These are phyloP conservation scores for Hypoxylon trugodes DNA, from an alignment of 495 filamentous ascomycete species.

Conservation along the genomic window DNA sequence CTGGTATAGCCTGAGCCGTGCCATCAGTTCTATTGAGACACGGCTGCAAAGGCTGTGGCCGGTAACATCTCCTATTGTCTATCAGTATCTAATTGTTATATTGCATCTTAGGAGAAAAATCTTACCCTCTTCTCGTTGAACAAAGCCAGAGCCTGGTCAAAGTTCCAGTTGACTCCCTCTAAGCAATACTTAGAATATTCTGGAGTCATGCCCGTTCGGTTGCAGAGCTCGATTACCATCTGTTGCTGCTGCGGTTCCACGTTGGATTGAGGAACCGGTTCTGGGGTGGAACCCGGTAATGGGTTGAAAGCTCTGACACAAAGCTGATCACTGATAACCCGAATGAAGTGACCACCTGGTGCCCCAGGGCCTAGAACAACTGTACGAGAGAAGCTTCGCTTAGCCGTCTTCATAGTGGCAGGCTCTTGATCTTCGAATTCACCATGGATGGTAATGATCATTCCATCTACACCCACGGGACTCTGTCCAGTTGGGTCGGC, in stretches of 20 bases:
- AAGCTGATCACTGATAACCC: constrained; percentile 84
- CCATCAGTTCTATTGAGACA: constrained; percentile 17
- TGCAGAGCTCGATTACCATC: constrained; percentile 70
- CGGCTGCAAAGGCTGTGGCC: constrained; percentile 46
- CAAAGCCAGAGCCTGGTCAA: constrained; percentile 69
- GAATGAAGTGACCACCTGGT: constrained; percentile 65
- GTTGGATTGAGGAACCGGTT: constrained; percentile 33
- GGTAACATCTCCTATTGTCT: constrained; percentile 47
- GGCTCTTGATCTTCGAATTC: constrained; percentile 79
- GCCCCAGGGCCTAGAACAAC: constrained; percentile 82
- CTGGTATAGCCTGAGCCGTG: not conserved
- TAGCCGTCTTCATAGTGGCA: constrained; percentile 56
- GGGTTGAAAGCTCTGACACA: constrained; percentile 68
- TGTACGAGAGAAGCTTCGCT: constrained; percentile 84
- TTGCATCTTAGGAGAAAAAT: not conserved
- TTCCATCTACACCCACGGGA: constrained; percentile 71
- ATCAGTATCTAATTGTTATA: constrained; percentile 6
- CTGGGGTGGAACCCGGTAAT: constrained; percentile 43
- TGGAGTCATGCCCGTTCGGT: constrained; percentile 74
- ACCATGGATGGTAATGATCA: constrained; percentile 81
- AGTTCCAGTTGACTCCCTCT: constrained; percentile 74
- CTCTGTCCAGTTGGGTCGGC: constrained; percentile 74
- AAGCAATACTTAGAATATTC: constrained; percentile 78
- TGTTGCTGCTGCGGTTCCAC: constrained; percentile 65
- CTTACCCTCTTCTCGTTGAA: constrained; percentile 67